Percentiles rank a stretch among this genome's conserved stretches.
Conservation (phyloP, 306 rosid species). For the Sicyos edulis region DNA sequence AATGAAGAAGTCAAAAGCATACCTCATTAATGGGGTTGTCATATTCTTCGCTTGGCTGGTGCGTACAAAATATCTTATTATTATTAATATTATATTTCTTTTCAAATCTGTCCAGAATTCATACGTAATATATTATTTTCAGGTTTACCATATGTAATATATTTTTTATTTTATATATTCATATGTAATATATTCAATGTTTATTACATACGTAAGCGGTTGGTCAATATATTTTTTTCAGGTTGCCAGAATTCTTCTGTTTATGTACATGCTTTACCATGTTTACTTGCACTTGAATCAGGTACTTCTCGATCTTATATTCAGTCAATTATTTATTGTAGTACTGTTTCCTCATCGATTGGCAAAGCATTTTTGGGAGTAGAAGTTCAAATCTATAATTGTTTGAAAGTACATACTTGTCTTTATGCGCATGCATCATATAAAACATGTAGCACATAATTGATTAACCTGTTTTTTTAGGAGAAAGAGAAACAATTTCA, state of each 20-base stretch:
- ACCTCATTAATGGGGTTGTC: slow-evolving; percentile 77
- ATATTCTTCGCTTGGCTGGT: slow-evolving; percentile 96
- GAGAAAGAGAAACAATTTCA: not conserved
- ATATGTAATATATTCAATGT: too few species aligned
- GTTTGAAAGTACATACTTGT: not conserved
- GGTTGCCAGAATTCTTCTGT: slow-evolving; percentile 88
- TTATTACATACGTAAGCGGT: not conserved
- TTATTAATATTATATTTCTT: not conserved
- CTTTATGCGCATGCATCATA: not conserved
- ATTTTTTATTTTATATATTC: too few species aligned
- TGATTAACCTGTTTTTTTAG: not conserved
- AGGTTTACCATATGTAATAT: too few species aligned
- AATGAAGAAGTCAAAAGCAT: slow-evolving; percentile 75
- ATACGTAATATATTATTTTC: too few species aligned
- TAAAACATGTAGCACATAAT: not conserved
- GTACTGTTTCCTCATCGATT: not conserved
- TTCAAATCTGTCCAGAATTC: not conserved
- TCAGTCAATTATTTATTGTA: not conserved
- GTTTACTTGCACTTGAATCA: slow-evolving; percentile 79
- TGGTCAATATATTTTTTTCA: slow-evolving; percentile 28
- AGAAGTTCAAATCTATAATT: not conserved
- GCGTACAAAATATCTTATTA: slow-evolving; percentile 25
- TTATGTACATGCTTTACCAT: slow-evolving; percentile 71
- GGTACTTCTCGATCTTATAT: slow-evolving; percentile 39
- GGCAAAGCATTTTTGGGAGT: not conserved